These are phyloP conservation scores for Chrysoporthe puriensis DNA, from an alignment of 2,329 filamentous ascomycete species.

Conservation along the genomic window DNA sequence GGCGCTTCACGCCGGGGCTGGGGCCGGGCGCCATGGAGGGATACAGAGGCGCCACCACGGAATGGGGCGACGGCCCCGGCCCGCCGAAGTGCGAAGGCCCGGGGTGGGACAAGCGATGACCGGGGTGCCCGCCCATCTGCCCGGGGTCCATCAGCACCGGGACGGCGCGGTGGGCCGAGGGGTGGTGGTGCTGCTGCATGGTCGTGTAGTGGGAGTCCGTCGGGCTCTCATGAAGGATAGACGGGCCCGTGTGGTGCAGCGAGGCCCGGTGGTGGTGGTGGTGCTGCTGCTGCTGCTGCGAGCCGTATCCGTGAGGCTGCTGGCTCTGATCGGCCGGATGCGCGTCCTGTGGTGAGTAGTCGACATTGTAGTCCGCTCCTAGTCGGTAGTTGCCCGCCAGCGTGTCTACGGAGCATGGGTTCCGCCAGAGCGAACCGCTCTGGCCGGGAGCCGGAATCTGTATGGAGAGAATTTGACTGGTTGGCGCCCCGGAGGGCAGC, in stretches of 20 bases:
- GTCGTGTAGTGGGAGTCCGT: constrained; percentile 43
- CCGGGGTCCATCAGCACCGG: constrained; percentile 61
- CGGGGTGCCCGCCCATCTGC: constrained; percentile 56
- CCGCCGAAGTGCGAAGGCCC: constrained; percentile 58
- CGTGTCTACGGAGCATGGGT: constrained; percentile 73
- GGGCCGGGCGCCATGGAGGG: constrained; percentile 45
- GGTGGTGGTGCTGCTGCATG: constrained; percentile 49
- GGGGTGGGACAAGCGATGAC: constrained; percentile 53
- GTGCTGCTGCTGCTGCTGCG: constrained; percentile 24
- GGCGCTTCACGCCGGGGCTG: constrained; percentile 52
- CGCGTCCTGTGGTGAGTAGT: constrained; percentile 71
- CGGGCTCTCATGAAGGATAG: constrained; percentile 51
- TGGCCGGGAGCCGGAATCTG: constrained; percentile 70
- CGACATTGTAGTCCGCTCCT: constrained; percentile 72
- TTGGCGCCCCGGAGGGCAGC: constrained; percentile 59
- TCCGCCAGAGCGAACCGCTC: constrained; percentile 77
- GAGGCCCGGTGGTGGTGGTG: constrained; percentile 50
- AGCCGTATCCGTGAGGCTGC: constrained; percentile 65
- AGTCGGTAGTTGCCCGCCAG: constrained; percentile 76
- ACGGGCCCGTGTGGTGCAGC: constrained; percentile 52
- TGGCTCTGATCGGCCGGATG: constrained; percentile 68
- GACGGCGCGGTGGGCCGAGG: constrained; percentile 51
- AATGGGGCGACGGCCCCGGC: constrained; percentile 48
- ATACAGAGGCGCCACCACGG: constrained; percentile 56
- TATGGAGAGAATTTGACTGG: constrained; percentile 61